Percentiles rank a stretch among this genome's conserved stretches.
Conservation (phyloP, 2,329 filamentous ascomycete genomes). For the Didymella lethalis region DNA sequence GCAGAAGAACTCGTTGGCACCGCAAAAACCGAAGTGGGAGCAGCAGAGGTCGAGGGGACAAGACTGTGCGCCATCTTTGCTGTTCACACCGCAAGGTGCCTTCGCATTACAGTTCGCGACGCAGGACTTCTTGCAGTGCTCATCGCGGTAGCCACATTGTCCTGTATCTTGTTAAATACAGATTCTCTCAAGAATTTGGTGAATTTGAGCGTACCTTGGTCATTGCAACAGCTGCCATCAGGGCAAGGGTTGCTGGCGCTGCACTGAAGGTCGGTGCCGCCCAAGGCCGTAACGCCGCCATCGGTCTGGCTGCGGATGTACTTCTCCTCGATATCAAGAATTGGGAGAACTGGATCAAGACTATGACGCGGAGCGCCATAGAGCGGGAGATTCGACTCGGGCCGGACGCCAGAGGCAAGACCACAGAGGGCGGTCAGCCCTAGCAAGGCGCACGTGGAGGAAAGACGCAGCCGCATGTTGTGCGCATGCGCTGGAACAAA, state of each 20-base stretch:
- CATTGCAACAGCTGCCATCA: slow-evolving; percentile 25
- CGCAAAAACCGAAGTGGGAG: slow-evolving; percentile 52
- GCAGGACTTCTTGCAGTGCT: slow-evolving; percentile 29
- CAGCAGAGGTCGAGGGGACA: slow-evolving; percentile 32
- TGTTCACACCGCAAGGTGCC: slow-evolving; percentile 49
- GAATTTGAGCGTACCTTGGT: slow-evolving; percentile 7
- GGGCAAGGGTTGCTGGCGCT: slow-evolving; percentile 19
- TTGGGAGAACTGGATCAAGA: slow-evolving; percentile 15
- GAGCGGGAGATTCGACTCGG: slow-evolving; percentile 11
- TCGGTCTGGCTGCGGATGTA: slow-evolving; percentile 24
- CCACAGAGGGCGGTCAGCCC: slow-evolving; percentile 3
- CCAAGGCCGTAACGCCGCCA: background rate
- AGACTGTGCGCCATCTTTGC: slow-evolving; percentile 8
- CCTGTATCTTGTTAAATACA: slow-evolving; percentile 4
- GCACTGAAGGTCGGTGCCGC: slow-evolving; percentile 8
- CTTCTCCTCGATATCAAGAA: slow-evolving; percentile 21
- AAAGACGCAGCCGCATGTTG: slow-evolving; percentile 12
- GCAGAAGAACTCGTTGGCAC: slow-evolving; percentile 39
- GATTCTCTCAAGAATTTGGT: background rate
- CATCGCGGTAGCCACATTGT: slow-evolving; percentile 23
- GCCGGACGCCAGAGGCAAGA: background rate
- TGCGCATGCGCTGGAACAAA: slow-evolving; percentile 1
- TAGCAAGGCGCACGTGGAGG: slow-evolving; percentile 1
- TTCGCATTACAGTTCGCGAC: slow-evolving; percentile 50
- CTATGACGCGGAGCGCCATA: slow-evolving; percentile 20